phyloP scores from a whole-genome alignment of 768 basidiomycete genomes.

The Trametes maxima region DNA sequence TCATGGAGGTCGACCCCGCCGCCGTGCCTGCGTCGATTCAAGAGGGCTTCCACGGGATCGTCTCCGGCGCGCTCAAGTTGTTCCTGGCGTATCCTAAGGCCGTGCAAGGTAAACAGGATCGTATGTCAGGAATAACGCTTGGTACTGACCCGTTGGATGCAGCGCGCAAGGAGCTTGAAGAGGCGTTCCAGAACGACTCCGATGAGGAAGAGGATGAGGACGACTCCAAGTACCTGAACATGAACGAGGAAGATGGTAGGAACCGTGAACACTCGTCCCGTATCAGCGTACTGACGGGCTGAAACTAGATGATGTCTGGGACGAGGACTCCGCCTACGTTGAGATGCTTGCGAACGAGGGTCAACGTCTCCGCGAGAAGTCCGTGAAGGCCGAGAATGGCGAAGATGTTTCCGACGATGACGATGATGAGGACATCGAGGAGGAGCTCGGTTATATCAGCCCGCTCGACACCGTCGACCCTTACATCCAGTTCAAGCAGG shows the following conservation, averaged over 20 bases:
- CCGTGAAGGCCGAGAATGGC: conserved; percentile 42
- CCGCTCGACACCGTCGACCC: conserved; percentile 80
- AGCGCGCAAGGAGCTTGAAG: conserved; percentile 67
- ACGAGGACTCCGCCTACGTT: conserved; percentile 85
- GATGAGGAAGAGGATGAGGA: conserved; percentile 54
- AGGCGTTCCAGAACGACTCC: conserved; percentile 42
- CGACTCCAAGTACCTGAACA: conserved; percentile 54
- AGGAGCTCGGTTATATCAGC: conserved; percentile 86
- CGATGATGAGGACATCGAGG: conserved; percentile 62
- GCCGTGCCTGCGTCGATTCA: conserved; percentile 59
- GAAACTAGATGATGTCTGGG: conserved; percentile 79
- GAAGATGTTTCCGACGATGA: conserved; percentile 41
- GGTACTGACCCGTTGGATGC: neutral
- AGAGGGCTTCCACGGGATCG: conserved; percentile 77
- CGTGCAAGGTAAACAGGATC: conserved; percentile 57
- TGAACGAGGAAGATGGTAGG: conserved; percentile 69
- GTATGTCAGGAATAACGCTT: neutral
- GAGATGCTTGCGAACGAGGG: conserved; percentile 88
- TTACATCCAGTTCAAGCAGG: conserved; percentile 77
- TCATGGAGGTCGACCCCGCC: conserved; percentile 69
- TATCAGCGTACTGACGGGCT: neutral
- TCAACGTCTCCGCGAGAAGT: conserved; percentile 68
- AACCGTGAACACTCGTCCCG: neutral
- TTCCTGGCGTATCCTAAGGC: conserved; percentile 82
- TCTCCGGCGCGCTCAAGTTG: conserved; percentile 66